A percentile compares a stretch with the other conserved stretches of the same genome.
These are phyloP conservation scores for Butyriboletus loyo DNA, from an alignment of 768 basidiomycete species.

Conservation along the genomic window DNA sequence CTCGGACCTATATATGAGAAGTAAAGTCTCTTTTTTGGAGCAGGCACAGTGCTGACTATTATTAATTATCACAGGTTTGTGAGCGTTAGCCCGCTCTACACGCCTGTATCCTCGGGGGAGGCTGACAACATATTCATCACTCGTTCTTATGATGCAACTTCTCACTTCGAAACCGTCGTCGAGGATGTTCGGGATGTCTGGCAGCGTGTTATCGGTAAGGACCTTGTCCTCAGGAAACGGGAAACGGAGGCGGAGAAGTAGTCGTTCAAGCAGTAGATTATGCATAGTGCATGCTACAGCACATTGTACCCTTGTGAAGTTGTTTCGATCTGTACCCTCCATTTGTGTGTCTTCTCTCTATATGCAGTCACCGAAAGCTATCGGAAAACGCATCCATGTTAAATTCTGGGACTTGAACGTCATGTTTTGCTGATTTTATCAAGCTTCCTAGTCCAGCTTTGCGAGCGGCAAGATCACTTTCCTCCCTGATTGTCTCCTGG, in stretches of 20 bases:
- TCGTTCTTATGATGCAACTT: conserved; percentile 96
- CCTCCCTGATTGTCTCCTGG: conserved; percentile 39
- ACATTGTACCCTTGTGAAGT: conserved; percentile 12
- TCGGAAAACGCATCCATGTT: conserved; percentile 76
- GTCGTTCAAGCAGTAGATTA: conserved; percentile 8
- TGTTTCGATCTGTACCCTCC: conserved; percentile 2
- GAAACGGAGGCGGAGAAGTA: conserved; percentile 64
- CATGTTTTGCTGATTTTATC: conserved; percentile 89
- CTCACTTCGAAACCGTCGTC: conserved; percentile 98
- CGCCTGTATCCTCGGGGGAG: conserved; percentile 77
- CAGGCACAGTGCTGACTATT: conserved; percentile 6
- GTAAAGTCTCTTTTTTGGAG: conserved; percentile 41
- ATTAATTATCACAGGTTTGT: conserved; percentile 64
- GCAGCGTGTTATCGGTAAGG: conserved; percentile 77
- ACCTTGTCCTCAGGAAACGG: conserved; percentile 85
- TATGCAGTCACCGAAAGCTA: conserved; percentile 6
- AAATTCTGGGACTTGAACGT: conserved; percentile 83
- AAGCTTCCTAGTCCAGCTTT: conserved; percentile 78
- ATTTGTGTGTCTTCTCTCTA: conserved; percentile 1
- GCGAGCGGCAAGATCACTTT: conserved; percentile 59
- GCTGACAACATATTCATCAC: conserved; percentile 96
- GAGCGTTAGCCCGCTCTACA: conserved; percentile 82
- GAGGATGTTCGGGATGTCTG: conserved; percentile 97
- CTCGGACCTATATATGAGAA: conserved; percentile 93
- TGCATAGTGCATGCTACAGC: conserved; percentile 2